These are phyloP conservation scores for Mycena metata DNA, from an alignment of 768 basidiomycete species.

Conservation along the genomic window DNA sequence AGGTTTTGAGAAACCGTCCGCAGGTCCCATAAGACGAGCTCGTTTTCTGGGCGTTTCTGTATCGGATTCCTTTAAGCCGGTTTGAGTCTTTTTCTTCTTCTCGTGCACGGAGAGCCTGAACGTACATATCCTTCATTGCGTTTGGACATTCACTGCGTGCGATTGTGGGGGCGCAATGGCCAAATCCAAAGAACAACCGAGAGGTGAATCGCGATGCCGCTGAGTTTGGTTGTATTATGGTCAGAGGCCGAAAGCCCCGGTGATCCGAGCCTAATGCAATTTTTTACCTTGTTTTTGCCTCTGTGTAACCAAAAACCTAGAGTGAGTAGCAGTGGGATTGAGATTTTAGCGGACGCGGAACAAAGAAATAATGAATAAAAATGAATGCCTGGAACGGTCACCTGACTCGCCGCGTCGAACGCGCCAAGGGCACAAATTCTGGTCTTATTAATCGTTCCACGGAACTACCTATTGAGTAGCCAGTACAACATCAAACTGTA, in stretches of 20 bases:
- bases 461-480: background rate
- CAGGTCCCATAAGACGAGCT: slow-evolving; percentile 29
- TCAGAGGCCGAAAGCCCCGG: too few relatives aligned
- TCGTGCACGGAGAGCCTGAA: background rate
- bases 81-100: background rate
- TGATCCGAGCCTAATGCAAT: too few relatives aligned
- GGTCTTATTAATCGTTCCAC: slow-evolving; percentile 11
- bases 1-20: slow-evolving; percentile 34
- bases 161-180: too few relatives aligned
- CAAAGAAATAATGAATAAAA: too few relatives aligned
- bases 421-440: too few relatives aligned
- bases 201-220: too few relatives aligned
- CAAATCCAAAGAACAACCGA: background rate
- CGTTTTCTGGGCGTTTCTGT: slow-evolving; percentile 28
- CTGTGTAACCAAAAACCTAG: too few relatives aligned
- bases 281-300: too few relatives aligned
- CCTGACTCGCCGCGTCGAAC: background rate
- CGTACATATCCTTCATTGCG: slow-evolving; percentile 25
- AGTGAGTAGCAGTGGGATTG: too few relatives aligned
- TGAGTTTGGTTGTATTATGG: too few relatives aligned
- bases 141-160: slow-evolving; percentile 24
- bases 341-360: too few relatives aligned
- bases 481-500: slow-evolving; percentile 17
- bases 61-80: slow-evolving; percentile 14
- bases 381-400: background rate